These are phyloP conservation scores for Hypoxylon sp. DNA, from an alignment of 2,329 filamentous ascomycete species.

Conservation along the genomic window DNA sequence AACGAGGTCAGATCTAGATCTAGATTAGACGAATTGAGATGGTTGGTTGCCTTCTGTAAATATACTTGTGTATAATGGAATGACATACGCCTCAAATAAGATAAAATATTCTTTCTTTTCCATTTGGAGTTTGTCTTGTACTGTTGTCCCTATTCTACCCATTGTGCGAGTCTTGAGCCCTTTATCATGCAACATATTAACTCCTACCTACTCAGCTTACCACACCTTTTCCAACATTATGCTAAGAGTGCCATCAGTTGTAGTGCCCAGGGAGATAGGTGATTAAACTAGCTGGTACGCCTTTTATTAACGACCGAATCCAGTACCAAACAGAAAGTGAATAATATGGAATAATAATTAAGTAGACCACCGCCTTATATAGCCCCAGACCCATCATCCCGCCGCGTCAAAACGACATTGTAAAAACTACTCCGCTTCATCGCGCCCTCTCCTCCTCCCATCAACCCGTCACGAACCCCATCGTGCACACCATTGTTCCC, in stretches of 20 bases:
- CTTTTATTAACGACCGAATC: too few species aligned
- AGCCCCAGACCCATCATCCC: neutral
- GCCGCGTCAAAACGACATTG: constrained; percentile 39
- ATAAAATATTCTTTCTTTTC: neutral
- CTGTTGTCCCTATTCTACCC: constrained; percentile 4
- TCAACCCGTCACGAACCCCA: neutral
- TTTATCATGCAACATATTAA: too few species aligned
- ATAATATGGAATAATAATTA: neutral
- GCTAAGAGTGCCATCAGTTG: too few species aligned
- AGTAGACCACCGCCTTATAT: too few species aligned
- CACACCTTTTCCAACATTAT: too few species aligned
- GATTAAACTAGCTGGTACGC: too few species aligned
- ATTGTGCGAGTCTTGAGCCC: too few species aligned
- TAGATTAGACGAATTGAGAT: too few species aligned
- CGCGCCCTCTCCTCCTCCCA: neutral
- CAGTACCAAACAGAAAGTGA: neutral
- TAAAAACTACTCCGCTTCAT: constrained; percentile 43
- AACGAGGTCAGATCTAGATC: neutral
- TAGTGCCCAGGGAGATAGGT: too few species aligned
- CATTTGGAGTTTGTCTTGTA: neutral
- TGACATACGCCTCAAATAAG: neutral
- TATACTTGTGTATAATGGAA: constrained; percentile 13
- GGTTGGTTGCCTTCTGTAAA: constrained; percentile 2
- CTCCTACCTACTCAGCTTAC: too few species aligned
- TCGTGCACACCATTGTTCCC: neutral